Conservation (phyloP, 1,284 basidiomycete genomes). For the Ustilago loliicola region DNA sequence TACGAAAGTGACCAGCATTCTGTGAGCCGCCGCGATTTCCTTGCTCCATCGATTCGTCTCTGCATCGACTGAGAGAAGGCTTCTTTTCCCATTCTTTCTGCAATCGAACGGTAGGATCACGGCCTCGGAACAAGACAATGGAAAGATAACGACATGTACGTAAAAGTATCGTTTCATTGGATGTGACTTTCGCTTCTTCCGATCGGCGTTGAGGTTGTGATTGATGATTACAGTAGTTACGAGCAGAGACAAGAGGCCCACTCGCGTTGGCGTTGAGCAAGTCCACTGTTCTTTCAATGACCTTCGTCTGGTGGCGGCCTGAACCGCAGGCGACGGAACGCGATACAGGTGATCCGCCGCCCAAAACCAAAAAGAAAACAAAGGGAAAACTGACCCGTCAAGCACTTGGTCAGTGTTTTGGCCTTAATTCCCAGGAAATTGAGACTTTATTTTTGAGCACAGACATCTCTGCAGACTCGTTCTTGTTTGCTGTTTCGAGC, state of each 20-base stretch:
- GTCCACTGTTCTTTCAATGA: too few species aligned
- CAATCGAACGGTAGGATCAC: background rate
- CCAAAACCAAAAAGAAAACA: background rate
- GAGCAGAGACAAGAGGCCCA: background rate
- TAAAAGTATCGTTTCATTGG: background rate
- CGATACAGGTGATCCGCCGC: constrained; percentile 1
- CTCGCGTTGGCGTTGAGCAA: too few species aligned
- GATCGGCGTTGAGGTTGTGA: too few species aligned
- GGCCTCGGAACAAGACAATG: background rate
- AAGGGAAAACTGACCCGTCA: background rate
- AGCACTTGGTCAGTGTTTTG: background rate
- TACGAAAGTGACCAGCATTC: constrained; percentile 3
- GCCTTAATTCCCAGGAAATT: background rate
- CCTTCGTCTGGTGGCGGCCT: constrained; percentile 14
- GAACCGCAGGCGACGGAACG: constrained; percentile 17
- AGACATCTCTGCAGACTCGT: background rate
- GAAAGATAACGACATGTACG: background rate
- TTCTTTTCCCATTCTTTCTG: background rate
- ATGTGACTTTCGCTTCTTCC: too few species aligned
- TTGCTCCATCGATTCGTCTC: background rate
- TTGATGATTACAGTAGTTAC: too few species aligned
- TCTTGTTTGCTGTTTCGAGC: constrained; percentile 2
- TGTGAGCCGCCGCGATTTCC: background rate
- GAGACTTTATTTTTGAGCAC: background rate
- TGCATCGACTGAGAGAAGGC: background rate